Base-by-base conservation (phyloP, 2,329 filamentous ascomycete species). In the Blumeria hordei region DNA sequence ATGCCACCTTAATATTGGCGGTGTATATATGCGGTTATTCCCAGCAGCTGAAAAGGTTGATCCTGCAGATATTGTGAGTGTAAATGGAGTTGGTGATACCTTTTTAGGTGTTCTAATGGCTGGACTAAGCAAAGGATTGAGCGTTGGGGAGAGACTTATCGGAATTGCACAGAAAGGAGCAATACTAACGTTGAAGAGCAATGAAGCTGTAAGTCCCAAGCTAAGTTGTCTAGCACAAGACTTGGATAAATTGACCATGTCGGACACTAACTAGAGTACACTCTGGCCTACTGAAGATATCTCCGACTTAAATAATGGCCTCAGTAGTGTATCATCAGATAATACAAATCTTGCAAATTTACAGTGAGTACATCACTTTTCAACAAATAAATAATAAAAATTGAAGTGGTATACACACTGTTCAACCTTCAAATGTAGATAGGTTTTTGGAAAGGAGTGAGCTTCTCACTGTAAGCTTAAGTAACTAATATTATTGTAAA, bases 31-130 rank as follows among this genome's bases (percentile, higher is more conserved):
- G 81, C 69, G 79, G 6, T 65, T 81, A 0, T 70, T 63, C 49
- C 78, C 84, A 0, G 72, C 83, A 0, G 76, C 76, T 0, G 79
- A 84, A 64, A 32, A n/a, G 7, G 7, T 41, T 41, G 41, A 43
- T 14, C 73, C 94, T 0, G 69, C 75, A 18, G 78, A 92, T 32
- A 73, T 94, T 1, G 79, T 90, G 1, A 94, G 87, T 50, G 90
- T 96, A 9, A 96, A 96, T 65, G 92, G 90, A 0, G 88, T 87
- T 1, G 92, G 92, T 0, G 92, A 98, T 68, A 95, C 92, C 0
- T 88, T 96, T 66, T 72, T 93, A 8, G 92, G 90, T 0, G 83
- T 88, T 12, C 62, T 95, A 55, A 71, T 94, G n/a, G 83, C 87
- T 1, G 86, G 85, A 0, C 66, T 96, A 60, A 80, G 80, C 0